Evolutionary conservation across 495 filamentous ascomycete species (phyloP), one percentile per base, ranked within the genome.

Genomic region (Aspergillus mulundensis): DNA sequence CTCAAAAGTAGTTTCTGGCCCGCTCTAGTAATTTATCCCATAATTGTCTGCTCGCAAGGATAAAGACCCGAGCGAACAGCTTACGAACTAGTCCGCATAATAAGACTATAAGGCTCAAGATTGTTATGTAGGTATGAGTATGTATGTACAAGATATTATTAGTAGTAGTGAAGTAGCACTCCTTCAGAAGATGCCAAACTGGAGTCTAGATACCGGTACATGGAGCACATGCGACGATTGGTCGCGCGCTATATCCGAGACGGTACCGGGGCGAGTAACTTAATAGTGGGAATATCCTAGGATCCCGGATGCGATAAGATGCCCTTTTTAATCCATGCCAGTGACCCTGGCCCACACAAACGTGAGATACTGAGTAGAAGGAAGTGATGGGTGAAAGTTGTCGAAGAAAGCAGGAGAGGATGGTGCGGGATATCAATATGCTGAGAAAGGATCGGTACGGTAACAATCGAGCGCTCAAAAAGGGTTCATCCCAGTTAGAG

Each of bases 111-210:
- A 36, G 15, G 19, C 23, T 50, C 48, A 50, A 40, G 21, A 50
- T 39, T 50, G 32, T 14, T 50, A 50, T 39, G 34, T 50, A 50
- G 46, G 48, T 50, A 53, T 53, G 38, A 43, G 25, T 53, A 53
- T 53, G 25, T 66, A 66, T 62, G 57, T 65, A 65, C 63, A 66
- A 52, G 44, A 28, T 60, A 66, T 62, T 66, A 66, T 57, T 62
- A 66, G 62, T 66, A 62, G 30, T 60, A 52, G 48, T 30, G 62
- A 62, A 62, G 30, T 60, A 18, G 45, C 54, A 51, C 58, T 66
- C 20, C 34, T 56, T 54, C 57, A 58, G 43, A 47, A 57, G 40
- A 50, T 41, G 50, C 50, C 56, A 21, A 47, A 50, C 7, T 18
- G 55, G 51, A 48, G 4, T 36, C 32, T 56, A 25, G 36, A 58